phyloP scores from a whole-genome alignment of 345 rosid species.

The Linum usitatissimum region DNA sequence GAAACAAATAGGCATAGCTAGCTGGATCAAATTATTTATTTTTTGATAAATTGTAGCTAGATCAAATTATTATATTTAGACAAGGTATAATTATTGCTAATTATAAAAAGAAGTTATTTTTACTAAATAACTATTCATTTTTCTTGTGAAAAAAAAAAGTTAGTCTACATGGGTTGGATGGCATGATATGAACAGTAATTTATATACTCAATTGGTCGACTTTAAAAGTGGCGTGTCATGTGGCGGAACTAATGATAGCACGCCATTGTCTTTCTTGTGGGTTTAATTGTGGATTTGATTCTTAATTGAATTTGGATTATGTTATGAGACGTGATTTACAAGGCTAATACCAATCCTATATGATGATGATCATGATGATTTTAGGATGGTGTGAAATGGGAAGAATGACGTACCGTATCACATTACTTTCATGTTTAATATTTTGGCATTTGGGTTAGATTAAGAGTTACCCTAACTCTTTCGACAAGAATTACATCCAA shows the following conservation, averaged over 20 bases:
- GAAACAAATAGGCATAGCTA: too few relatives aligned
- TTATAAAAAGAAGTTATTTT: too few relatives aligned
- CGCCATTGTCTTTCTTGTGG: slow-evolving; percentile 17
- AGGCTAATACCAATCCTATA: slow-evolving; percentile 7
- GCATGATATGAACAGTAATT: not conserved
- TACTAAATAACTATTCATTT: not conserved
- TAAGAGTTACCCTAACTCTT: too few relatives aligned
- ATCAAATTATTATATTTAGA: too few relatives aligned
- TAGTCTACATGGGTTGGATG: not conserved
- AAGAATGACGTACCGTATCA: not conserved
- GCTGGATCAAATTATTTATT: too few relatives aligned
- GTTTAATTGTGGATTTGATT: too few relatives aligned
- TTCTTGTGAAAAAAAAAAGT: not conserved
- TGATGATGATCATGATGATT: slow-evolving; percentile 11
- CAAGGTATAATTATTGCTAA: too few relatives aligned
- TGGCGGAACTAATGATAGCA: not conserved
- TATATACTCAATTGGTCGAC: not conserved
- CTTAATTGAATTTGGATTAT: not conserved
- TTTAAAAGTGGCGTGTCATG: not conserved
- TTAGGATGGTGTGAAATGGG: not conserved
- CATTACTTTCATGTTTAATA: not conserved
- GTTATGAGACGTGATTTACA: slow-evolving; percentile 13
- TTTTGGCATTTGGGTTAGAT: not conserved
- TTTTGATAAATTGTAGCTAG: too few relatives aligned
- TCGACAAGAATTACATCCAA: too few relatives aligned